These are phyloP conservation scores for Chalciporus pseudorubinellus DNA, from an alignment of 768 basidiomycete species.

Conservation along the genomic window DNA sequence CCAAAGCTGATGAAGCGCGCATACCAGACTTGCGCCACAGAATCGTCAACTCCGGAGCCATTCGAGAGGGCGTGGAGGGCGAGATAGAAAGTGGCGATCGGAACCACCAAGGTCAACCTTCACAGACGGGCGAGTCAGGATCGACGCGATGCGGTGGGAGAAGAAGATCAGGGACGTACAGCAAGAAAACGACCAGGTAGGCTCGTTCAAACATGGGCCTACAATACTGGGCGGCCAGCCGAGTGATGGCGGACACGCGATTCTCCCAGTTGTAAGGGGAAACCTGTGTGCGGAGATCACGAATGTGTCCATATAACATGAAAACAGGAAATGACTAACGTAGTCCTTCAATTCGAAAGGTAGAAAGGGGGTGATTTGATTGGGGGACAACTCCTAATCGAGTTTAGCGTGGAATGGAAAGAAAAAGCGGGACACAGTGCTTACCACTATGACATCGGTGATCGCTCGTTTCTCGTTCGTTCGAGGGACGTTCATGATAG, in stretches of 20 bases:
- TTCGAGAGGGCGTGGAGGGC: constrained; percentile 21
- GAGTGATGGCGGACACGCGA: constrained; percentile 39
- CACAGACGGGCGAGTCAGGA: background rate
- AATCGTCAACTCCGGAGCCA: background rate
- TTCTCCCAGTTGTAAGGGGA: constrained; percentile 42
- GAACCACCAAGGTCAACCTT: constrained; percentile 41
- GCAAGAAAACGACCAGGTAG: constrained; percentile 38
- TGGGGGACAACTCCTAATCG: constrained; percentile 34
- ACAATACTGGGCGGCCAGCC: constrained; percentile 38
- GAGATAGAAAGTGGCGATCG: constrained; percentile 38
- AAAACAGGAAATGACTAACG: constrained; percentile 27
- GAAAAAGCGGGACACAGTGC: background rate
- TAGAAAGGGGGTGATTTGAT: constrained; percentile 29
- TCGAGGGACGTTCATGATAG: constrained; percentile 15
- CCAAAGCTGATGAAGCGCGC: constrained; percentile 38
- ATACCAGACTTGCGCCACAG: constrained; percentile 28
- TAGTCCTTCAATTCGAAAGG: constrained; percentile 38
- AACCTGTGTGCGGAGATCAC: constrained; percentile 30
- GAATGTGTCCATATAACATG: background rate
- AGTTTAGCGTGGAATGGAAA: background rate
- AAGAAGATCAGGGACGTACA: constrained; percentile 32
- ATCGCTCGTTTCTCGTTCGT: constrained; percentile 12
- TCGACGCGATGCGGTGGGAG: background rate
- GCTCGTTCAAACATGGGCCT: constrained; percentile 44
- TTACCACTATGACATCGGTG: constrained; percentile 27